These are phyloP conservation scores for Hsuehochloa calcarea DNA, from an alignment of 176 grass and related monocot genomes.

Conservation along the genomic window DNA sequence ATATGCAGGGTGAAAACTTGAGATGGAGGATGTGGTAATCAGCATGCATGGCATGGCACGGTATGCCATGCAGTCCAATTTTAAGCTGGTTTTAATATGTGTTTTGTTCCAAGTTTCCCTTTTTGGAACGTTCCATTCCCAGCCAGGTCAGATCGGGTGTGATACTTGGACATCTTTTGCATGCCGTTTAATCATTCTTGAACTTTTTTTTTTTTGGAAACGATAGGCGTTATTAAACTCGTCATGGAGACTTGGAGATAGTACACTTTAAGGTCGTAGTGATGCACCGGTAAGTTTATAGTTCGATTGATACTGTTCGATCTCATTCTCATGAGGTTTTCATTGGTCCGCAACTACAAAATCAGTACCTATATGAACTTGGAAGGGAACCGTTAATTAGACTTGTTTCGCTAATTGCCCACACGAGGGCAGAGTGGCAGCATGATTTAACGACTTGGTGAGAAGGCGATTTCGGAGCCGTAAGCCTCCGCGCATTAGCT, in stretches of 20 bases:
- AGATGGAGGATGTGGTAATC: not conserved
- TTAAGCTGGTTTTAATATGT: not conserved
- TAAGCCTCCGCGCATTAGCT: constrained; percentile 1
- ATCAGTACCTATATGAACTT: not conserved
- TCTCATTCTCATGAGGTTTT: not conserved
- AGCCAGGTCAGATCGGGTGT: not conserved
- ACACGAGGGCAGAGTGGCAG: not conserved
- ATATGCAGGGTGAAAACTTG: not conserved
- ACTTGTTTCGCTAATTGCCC: not conserved
- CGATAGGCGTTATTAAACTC: not conserved
- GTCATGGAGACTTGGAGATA: not conserved
- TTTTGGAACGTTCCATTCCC: not conserved
- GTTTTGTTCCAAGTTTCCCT: not conserved
- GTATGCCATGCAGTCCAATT: not conserved
- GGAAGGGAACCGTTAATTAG: not conserved
- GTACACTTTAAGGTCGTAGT: not conserved
- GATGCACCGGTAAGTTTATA: not conserved
- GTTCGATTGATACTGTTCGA: not conserved
- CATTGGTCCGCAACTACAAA: not conserved
- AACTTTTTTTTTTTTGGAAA: too few species aligned
- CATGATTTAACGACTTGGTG: not conserved
- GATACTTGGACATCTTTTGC: not conserved
- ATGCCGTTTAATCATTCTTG: not conserved
- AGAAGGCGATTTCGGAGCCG: not conserved
- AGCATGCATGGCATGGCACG: not conserved